phyloP scores from a whole-genome alignment of 2,329 filamentous ascomycete species.

The Sclerotinia borealis region DNA sequence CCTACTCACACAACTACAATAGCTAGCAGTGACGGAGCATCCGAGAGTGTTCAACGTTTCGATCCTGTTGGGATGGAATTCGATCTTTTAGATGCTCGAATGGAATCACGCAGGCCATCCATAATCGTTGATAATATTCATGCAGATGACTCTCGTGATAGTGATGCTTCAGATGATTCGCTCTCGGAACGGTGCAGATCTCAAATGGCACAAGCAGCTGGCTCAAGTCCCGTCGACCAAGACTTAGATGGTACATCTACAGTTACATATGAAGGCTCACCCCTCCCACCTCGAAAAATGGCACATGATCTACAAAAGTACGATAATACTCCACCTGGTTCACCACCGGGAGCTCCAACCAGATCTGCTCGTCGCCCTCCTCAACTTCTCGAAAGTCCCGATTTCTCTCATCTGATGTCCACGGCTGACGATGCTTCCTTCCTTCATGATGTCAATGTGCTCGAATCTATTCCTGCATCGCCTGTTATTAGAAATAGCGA shows the following conservation, averaged over 20 bases:
- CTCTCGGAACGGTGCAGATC: conserved; percentile 18
- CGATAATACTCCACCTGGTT: conserved; percentile 23
- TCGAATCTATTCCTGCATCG: conserved; percentile 16
- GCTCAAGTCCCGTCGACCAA: conserved; percentile 16
- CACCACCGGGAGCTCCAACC: conserved; percentile 19
- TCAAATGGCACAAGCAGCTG: background rate
- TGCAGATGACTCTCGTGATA: conserved; percentile 11
- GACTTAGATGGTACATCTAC: conserved; percentile 8
- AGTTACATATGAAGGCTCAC: conserved; percentile 20
- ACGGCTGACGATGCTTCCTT: conserved; percentile 23
- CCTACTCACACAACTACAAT: background rate
- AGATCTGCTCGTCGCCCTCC: conserved; percentile 13
- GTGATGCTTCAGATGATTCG: conserved; percentile 21
- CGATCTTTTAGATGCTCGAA: conserved; percentile 4
- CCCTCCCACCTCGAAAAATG: conserved; percentile 21
- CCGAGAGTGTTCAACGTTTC: background rate
- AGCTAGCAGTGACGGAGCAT: conserved; percentile 10
- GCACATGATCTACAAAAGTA: conserved; percentile 14
- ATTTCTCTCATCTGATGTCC: conserved; percentile 15
- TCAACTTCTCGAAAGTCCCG: conserved; percentile 19
- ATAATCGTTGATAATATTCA: background rate
- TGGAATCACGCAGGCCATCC: background rate
- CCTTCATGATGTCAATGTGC: conserved; percentile 25
- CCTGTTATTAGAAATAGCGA: conserved; percentile 36
- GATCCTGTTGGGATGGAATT: conserved; percentile 8